Evolutionary conservation across 2,329 filamentous ascomycete species (phyloP).

Genomic region (Phialophora chinensis): DNA sequence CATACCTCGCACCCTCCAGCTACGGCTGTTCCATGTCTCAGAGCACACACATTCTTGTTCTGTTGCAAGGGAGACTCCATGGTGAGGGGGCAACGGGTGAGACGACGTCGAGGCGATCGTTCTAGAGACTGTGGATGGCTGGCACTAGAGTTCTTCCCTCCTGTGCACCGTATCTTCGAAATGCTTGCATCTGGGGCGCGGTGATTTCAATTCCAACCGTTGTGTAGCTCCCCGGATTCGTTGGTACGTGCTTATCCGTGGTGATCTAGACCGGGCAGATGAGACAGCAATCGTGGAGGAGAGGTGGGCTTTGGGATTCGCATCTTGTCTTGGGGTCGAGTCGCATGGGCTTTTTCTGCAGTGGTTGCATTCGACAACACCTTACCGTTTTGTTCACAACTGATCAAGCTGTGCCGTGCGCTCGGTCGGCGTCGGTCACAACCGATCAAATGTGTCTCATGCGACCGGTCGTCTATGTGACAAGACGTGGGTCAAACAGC

Average conservation of each 20-base stretch:
- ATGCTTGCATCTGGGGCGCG: background rate
- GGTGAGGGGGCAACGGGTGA: background rate
- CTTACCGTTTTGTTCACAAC: background rate
- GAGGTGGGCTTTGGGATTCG: background rate
- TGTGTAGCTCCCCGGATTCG: background rate
- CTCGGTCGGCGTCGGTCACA: background rate
- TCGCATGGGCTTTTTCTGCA: background rate
- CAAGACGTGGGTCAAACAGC: background rate
- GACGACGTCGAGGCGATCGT: background rate
- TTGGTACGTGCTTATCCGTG: background rate
- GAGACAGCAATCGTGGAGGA: background rate
- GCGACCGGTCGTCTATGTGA: background rate
- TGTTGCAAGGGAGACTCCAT: background rate
- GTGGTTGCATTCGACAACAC: background rate
- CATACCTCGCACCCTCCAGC: background rate
- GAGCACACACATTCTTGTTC: background rate
- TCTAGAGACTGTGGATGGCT: background rate
- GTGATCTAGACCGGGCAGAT: background rate
- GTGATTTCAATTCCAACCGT: constrained; percentile 1
- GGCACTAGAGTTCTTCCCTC: background rate
- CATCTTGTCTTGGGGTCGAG: background rate
- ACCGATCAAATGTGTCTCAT: background rate
- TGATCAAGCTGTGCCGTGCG: background rate
- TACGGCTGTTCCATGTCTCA: background rate
- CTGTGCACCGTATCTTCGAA: background rate